phyloP scores from a whole-genome alignment of 306 rosid species.

The Begonia masoniana region DNA sequence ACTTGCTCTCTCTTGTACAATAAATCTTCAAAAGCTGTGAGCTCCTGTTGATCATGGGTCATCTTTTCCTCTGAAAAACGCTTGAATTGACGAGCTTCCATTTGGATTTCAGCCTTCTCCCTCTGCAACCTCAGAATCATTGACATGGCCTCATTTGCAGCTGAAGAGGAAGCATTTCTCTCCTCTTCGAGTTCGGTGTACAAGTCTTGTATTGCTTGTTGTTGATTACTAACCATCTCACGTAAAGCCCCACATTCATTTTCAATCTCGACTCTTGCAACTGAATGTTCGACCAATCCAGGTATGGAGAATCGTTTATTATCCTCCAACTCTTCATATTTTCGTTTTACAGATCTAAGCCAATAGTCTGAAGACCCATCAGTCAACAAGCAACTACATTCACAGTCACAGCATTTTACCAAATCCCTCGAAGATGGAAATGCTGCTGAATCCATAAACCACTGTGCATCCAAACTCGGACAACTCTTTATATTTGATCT shows the following conservation, averaged over 20 bases:
- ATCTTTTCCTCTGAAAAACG: conserved; percentile 83
- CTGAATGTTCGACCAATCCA: conserved; percentile 17
- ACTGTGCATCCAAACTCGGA: conserved; percentile 27
- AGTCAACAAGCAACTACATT: conserved; percentile 40
- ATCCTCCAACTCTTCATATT: conserved; percentile 52
- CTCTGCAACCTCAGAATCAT: conserved; percentile 96
- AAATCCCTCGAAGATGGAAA: conserved; percentile 34
- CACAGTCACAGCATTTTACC: conserved; percentile 54
- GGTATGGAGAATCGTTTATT: conserved; percentile 32
- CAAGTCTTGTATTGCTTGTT: conserved; percentile 56
- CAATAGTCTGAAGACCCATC: conserved; percentile 43
- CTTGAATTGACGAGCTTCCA: conserved; percentile 97
- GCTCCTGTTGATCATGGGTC: conserved; percentile 78
- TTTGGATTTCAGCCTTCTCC: conserved; percentile 96
- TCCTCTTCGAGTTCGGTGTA: conserved; percentile 83
- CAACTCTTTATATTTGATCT: conserved; percentile 11
- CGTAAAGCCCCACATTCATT: conserved; percentile 72
- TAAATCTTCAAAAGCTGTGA: conserved; percentile 63
- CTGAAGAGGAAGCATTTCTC: conserved; percentile 84
- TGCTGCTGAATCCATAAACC: conserved; percentile 45
- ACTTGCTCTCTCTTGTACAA: conserved; percentile 83
- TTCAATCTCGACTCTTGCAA: conserved; percentile 54
- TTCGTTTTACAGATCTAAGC: conserved; percentile 79
- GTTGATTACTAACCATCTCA: conserved; percentile 65
- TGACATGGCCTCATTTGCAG: conserved; percentile 97